A percentile compares a stretch with the other conserved stretches of the same genome.
These are phyloP conservation scores for Mallotus repandus DNA, from an alignment of 441 rosid species.

Conservation along the genomic window DNA sequence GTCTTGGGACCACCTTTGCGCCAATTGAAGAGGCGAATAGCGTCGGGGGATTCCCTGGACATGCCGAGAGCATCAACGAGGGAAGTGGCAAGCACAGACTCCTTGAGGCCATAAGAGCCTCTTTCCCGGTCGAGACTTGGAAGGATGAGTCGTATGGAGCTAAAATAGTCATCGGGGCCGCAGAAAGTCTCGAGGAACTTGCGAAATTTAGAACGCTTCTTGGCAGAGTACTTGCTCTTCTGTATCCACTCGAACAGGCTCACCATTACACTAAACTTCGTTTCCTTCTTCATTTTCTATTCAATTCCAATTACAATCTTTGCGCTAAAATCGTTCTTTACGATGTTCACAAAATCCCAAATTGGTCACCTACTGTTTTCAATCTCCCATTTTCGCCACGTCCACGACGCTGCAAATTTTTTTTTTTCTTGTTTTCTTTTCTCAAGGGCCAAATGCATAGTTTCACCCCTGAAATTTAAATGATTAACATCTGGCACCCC, in stretches of 20 bases:
- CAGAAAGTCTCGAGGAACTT: constrained; percentile 89
- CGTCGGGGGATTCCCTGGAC: constrained; percentile 82
- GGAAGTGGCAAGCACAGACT: constrained; percentile 78
- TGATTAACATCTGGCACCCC: too few species aligned
- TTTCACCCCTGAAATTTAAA: too few species aligned
- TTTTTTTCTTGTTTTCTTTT: too few species aligned
- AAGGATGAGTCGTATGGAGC: constrained; percentile 70
- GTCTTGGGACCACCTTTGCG: constrained; percentile 82
- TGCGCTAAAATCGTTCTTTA: too few species aligned
- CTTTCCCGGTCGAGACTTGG: constrained; percentile 88
- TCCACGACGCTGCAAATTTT: too few species aligned
- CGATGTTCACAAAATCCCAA: too few species aligned
- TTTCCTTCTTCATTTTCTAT: constrained; percentile 45
- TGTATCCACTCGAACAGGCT: constrained; percentile 92
- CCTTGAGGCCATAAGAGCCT: constrained; percentile 89
- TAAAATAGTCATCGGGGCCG: constrained; percentile 69
- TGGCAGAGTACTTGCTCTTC: constrained; percentile 58
- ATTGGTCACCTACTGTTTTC: too few species aligned
- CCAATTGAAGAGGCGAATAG: constrained; percentile 89
- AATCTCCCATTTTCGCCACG: too few species aligned
- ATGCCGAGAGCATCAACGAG: constrained; percentile 86
- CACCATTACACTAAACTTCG: constrained; percentile 66
- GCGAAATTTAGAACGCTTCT: constrained; percentile 89
- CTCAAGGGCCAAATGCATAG: too few species aligned
- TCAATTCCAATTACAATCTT: background rate